A percentile compares a stretch with the other conserved stretches of the same genome.
Conservation (phyloP, 2,329 filamentous ascomycete genomes). For the Fusarium brachygibbosum region DNA sequence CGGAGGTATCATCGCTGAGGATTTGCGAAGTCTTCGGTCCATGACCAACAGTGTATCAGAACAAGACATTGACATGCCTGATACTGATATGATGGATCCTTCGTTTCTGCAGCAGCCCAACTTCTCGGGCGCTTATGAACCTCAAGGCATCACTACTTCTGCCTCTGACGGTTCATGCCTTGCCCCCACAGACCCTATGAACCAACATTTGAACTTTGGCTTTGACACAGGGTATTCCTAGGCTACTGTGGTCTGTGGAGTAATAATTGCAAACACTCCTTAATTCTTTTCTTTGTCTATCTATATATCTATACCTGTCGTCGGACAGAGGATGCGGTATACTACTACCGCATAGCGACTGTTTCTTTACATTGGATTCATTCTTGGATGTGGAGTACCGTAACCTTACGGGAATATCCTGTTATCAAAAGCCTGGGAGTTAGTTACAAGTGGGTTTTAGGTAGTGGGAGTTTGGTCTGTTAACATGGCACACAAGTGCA, state of each 20-base stretch:
- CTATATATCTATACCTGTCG: conserved; percentile 14
- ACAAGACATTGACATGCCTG: conserved; percentile 55
- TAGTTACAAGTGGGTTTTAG: conserved; percentile 17
- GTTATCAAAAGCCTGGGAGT: conserved; percentile 21
- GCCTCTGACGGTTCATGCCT: conserved; percentile 44
- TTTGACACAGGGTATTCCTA: conserved; percentile 31
- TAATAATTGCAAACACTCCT: conserved; percentile 10
- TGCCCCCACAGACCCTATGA: conserved; percentile 37
- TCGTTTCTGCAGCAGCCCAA: conserved; percentile 42
- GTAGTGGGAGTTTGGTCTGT: conserved; percentile 32
- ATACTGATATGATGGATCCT: conserved; percentile 52
- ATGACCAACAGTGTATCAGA: conserved; percentile 51
- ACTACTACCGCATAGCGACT: neutral
- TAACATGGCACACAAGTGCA: conserved; percentile 22
- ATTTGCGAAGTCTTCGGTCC: conserved; percentile 53
- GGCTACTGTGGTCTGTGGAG: neutral
- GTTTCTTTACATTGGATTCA: conserved; percentile 3
- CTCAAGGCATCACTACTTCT: conserved; percentile 42
- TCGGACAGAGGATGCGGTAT: conserved; percentile 1
- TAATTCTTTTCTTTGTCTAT: conserved; percentile 11
- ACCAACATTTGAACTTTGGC: conserved; percentile 35
- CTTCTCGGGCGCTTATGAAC: conserved; percentile 43
- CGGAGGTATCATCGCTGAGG: conserved; percentile 56
- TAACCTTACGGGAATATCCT: neutral
- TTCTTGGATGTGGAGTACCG: conserved; percentile 24